A percentile compares a stretch with the other conserved stretches of the same genome.
phyloP scores from a whole-genome alignment of 257 asterid species.

The Knoxia roxburghii region DNA sequence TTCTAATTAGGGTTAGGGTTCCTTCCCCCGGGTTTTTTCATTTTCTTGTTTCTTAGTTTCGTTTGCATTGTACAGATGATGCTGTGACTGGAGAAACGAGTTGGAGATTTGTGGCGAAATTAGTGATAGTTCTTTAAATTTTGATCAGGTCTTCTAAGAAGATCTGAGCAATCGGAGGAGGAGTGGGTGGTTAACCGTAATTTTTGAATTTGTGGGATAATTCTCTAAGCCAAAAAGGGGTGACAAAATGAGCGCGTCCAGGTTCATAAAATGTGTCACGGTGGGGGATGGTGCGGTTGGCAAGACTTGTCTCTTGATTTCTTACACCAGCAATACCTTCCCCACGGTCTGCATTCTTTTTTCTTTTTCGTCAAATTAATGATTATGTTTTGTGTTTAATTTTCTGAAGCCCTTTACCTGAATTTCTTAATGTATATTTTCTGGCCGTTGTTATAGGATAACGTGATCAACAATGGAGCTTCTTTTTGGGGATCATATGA shows the following conservation, averaged over 20 bases:
- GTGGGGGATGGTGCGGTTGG: constrained; percentile 54
- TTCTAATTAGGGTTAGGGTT: constrained; percentile 36
- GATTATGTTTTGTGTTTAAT: background rate
- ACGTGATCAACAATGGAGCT: background rate
- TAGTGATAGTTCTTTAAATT: background rate
- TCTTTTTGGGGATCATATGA: background rate
- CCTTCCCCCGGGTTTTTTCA: background rate
- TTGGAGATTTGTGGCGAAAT: background rate
- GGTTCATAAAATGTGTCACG: constrained; percentile 46
- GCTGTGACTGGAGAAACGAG: constrained; percentile 14
- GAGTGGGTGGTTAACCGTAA: constrained; percentile 10
- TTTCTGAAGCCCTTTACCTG: background rate
- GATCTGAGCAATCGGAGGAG: constrained; percentile 21
- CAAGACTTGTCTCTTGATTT: constrained; percentile 48
- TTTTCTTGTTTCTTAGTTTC: constrained; percentile 1
- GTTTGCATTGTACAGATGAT: constrained; percentile 15
- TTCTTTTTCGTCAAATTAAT: background rate
- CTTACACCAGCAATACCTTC: constrained; percentile 65
- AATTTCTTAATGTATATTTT: background rate
- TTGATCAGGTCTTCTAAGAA: constrained; percentile 34
- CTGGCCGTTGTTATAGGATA: background rate
- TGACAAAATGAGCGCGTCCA: constrained; percentile 39
- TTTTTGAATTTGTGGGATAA: constrained; percentile 1
- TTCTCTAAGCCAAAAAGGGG: constrained; percentile 6
- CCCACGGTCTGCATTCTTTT: constrained; percentile 58